Evolutionary conservation across 352 stramenopile species (phyloP), one percentile per base, ranked within the genome.

Genomic region (Phytophthora tentaculata): DNA sequence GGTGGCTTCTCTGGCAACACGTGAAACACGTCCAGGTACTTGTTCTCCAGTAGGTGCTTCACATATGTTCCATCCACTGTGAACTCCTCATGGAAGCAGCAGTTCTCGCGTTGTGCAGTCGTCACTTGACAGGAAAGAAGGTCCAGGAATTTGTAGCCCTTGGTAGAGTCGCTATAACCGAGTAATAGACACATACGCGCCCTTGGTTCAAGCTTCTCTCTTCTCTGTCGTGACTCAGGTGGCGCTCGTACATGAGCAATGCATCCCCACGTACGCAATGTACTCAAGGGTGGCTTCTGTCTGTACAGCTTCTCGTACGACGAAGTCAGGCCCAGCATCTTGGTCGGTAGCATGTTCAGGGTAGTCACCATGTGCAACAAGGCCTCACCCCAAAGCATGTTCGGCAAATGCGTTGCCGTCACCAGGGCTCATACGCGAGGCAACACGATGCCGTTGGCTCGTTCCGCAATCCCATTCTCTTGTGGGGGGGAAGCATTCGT

Each of bases 31-130:
- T 57, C 39, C 51, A 61, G 20, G 14, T 29, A 67, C 0, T 13
- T 12, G n/a, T 67, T 67, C 51, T 61, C 28, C 29, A 67, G 28
- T 5, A 61, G 44, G 8, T 49, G 3, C 28, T 52, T 48, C 32
- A 14, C 50, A 16, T 67, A 67, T 24, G 7, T 35, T 32, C 49
- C 39, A 43, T 60, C 14, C 16, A 29, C 41, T n/a, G 59, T 61
- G 10, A 60, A 55, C 5, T 39, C 17, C 14, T 67, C 50, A 16
- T 67, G 37, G 37, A 67, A 60, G 6, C 20, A 24, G 32, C 32
- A 39, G 10, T 39, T 39, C 32, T 39, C 32, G 32, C 32, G 3
- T 9, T 39, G 32, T 9, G 32, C 32, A 39, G 32, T 10, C 9
- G 7, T 39, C 32, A 14, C 32, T 14, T 14, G 32, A 39, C 32